Base-by-base conservation (phyloP, 202 grass and related monocot species). In the Carex sylvatica region DNA sequence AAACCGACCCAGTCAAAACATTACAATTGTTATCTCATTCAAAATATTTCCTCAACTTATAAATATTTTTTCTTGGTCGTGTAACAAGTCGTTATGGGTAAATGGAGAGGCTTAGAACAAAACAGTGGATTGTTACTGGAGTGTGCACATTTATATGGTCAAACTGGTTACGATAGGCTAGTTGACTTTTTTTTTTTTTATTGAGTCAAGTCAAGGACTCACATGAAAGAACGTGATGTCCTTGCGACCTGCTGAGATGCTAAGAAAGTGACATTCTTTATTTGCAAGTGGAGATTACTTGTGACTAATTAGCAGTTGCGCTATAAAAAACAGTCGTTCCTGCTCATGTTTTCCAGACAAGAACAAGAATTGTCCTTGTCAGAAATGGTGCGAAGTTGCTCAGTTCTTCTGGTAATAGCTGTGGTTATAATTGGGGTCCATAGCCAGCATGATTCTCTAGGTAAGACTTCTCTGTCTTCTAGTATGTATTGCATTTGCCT, bases 361-460 rank as follows among this genome's bases (percentile, higher is more conserved):
- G 4, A 13, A 74, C 46, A 74, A 11, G 22, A 30, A 54, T 8
- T 74, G 44, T 53, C 20, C 47, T 44, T 26, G 16, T 3, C n/a
- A 81, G 18, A 58, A 67, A 81, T 65, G 55, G 36, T 30, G 52
- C 4, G 16, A 13, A 35, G 60, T 51, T 66, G 61, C 60, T 24
- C 33, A 19, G 7, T 66, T 62, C n/a, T 81, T 13, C 6, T 65
- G 79, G 12, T 67, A 4, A 23, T 81, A 16, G 58, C 11, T 15
- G 36, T 81, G 14, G 7, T 51, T 30, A 23, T 18, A 19, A 16
- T 9, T 18, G 8, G 24, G 4, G 76, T 62, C 55, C 0, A 46
- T 42, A 14, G 79, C 20, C 55, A 81, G 19, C 58, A n/a, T 64
- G 78, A 80, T 63, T 60, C 54, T 64, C 10, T 8, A 6, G 78